Evolutionary conservation across 2,329 filamentous ascomycete genomes (phyloP).

Genomic region (Botryotinia convoluta): DNA sequence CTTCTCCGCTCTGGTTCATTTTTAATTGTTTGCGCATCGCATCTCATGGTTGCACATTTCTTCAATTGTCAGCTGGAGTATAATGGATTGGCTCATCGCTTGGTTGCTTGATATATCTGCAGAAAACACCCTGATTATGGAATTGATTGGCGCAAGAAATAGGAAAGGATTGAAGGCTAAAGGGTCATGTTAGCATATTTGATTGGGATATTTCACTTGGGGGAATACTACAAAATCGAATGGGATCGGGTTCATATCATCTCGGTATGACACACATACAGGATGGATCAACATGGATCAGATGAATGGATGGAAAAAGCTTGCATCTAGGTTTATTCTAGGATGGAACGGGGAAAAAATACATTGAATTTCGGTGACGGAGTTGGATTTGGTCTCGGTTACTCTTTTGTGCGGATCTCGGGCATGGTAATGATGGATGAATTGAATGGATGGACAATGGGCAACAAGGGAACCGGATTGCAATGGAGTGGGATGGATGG

Average conservation of each 20-base stretch:
- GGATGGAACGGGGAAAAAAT: conserved; percentile 8
- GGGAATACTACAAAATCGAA: conserved; percentile 16
- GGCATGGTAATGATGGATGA: conserved; percentile 10
- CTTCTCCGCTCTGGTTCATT: background rate
- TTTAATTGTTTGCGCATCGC: conserved; percentile 1
- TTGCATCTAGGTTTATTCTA: conserved; percentile 15
- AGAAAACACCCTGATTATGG: background rate
- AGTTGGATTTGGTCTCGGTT: background rate
- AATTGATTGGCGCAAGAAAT: conserved; percentile 16
- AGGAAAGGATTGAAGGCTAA: conserved; percentile 7
- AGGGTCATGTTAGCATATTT: conserved; percentile 1
- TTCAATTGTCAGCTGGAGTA: conserved; percentile 8
- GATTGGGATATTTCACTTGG: background rate
- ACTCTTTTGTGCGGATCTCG: background rate
- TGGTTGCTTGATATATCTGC: background rate
- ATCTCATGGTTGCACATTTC: background rate
- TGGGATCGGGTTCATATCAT: background rate
- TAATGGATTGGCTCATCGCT: conserved; percentile 12
- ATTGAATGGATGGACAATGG: conserved; percentile 7
- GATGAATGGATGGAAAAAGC: conserved; percentile 7
- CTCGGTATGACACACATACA: background rate
- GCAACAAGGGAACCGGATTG: background rate
- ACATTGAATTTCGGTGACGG: conserved; percentile 4
- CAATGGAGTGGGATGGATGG: conserved; percentile 1
- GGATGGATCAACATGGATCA: background rate